These are phyloP conservation scores for Penicillium roqueforti DNA, from an alignment of 495 filamentous ascomycete genomes.

Conservation along the genomic window DNA sequence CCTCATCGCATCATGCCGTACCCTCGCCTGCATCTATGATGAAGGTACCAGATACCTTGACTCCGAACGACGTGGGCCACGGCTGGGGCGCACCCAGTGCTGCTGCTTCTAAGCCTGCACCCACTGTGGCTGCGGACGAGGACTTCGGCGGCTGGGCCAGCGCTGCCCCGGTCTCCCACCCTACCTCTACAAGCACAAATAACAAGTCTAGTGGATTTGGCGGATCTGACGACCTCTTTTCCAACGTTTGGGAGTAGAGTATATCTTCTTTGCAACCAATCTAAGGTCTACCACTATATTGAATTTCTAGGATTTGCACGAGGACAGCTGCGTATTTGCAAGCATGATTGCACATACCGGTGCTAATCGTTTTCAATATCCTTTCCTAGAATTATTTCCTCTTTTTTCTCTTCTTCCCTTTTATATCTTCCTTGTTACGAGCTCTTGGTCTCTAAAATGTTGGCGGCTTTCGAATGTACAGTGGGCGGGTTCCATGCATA, in stretches of 20 bases:
- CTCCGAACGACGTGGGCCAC: conserved; percentile 44
- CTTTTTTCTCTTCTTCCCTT: neutral
- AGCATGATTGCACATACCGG: conserved; percentile 1
- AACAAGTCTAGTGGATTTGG: conserved; percentile 59
- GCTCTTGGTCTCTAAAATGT: conserved; percentile 4
- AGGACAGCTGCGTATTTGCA: neutral
- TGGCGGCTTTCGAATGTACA: conserved; percentile 10
- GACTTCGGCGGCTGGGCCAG: conserved; percentile 94
- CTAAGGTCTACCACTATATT: neutral
- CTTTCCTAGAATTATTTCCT: neutral
- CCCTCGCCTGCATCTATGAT: conserved; percentile 37
- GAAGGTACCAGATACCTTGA: conserved; percentile 45
- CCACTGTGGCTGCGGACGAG: conserved; percentile 75
- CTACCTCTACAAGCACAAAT: conserved; percentile 30
- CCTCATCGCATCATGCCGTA: conserved; percentile 21
- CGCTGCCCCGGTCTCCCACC: conserved; percentile 51
- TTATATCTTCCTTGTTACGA: neutral
- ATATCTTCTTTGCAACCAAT: conserved; percentile 6
- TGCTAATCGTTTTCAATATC: neutral
- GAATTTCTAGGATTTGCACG: neutral
- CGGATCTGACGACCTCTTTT: conserved; percentile 79
- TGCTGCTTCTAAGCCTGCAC: conserved; percentile 41
- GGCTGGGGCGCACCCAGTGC: conserved; percentile 50
- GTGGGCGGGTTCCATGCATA: conserved; percentile 19
- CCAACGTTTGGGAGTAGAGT: conserved; percentile 81